Conservation (phyloP, 208 protist genomes). For the Wallacemonas sp. region DNA sequence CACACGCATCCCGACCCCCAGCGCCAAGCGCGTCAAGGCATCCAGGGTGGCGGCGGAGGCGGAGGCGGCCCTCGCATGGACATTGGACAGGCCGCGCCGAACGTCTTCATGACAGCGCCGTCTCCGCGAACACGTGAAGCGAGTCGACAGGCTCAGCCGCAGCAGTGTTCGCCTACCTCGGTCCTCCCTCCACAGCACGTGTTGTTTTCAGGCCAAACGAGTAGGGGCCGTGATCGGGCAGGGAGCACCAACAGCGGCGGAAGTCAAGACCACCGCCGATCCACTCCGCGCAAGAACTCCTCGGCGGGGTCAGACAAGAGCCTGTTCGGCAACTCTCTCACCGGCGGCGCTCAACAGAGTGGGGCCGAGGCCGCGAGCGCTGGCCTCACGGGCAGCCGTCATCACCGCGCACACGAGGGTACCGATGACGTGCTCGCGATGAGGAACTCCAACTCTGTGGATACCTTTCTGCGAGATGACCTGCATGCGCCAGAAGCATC, state of each 20-base stretch:
- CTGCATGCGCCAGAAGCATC: no score
- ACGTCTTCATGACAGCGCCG: no score
- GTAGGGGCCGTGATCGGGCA: neutral
- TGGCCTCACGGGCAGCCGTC: neutral
- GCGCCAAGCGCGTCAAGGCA: no score
- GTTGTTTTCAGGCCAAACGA: no score
- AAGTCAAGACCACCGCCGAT: neutral
- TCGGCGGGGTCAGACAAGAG: conserved; percentile 1
- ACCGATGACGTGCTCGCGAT: neutral
- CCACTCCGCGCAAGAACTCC: conserved; percentile 2
- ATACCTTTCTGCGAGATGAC: neutral
- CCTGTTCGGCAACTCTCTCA: neutral
- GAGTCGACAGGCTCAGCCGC: neutral
- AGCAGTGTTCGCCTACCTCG: neutral
- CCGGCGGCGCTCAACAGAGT: neutral
- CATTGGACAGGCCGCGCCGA: neutral
- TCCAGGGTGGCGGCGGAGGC: no score
- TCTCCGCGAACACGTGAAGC: no score
- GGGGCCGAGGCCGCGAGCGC: neutral
- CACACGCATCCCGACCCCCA: no score
- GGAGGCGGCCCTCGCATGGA: neutral
- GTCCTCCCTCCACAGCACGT: neutral
- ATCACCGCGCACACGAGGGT: neutral
- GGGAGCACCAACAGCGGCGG: neutral
- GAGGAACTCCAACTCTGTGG: conserved; percentile 1